These are phyloP conservation scores for Achaetomium macrosporum DNA, from an alignment of 2,329 filamentous ascomycete genomes.

Conservation along the genomic window DNA sequence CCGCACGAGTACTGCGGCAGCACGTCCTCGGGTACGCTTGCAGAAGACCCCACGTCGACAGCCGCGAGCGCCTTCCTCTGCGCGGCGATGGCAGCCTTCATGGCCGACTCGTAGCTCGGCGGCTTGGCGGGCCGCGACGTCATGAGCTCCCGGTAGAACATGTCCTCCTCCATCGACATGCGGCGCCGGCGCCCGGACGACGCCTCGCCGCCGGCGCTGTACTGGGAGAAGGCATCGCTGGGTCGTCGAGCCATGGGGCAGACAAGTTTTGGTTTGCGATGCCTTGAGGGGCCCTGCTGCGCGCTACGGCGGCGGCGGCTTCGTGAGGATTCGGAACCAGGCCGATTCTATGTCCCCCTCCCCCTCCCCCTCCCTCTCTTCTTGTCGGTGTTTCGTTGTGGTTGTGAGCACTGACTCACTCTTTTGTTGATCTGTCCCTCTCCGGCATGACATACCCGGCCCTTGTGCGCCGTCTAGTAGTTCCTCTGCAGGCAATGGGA, in stretches of 20 bases:
- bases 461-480: not conserved
- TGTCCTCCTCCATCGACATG: conserved; percentile 51
- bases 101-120: conserved; percentile 39
- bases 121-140: conserved; percentile 43
- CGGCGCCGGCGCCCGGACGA: conserved; percentile 33
- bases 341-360: conserved; percentile 14
- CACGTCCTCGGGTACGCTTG: conserved; percentile 38
- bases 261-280: conserved; percentile 11
- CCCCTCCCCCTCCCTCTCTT: conserved; percentile 17
- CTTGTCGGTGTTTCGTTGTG: conserved; percentile 5
- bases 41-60: conserved; percentile 20
- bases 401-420: conserved; percentile 12
- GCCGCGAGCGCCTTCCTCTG: conserved; percentile 19
- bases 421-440: conserved; percentile 7
- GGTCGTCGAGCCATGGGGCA: conserved; percentile 28
- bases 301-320: conserved; percentile 10
- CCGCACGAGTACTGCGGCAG: conserved; percentile 54
- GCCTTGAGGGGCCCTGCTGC: conserved; percentile 6
- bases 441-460: conserved; percentile 17
- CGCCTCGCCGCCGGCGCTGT: conserved; percentile 33
- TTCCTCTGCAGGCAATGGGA: not conserved
- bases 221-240: conserved; percentile 28
- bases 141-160: conserved; percentile 49
- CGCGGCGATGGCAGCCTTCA: conserved; percentile 26
- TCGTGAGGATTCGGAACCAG: conserved; percentile 8